Evolutionary conservation across 1,284 basidiomycete genomes (phyloP), one percentile per base, ranked within the genome.

Genomic region (Rhodotorula sp.): DNA sequence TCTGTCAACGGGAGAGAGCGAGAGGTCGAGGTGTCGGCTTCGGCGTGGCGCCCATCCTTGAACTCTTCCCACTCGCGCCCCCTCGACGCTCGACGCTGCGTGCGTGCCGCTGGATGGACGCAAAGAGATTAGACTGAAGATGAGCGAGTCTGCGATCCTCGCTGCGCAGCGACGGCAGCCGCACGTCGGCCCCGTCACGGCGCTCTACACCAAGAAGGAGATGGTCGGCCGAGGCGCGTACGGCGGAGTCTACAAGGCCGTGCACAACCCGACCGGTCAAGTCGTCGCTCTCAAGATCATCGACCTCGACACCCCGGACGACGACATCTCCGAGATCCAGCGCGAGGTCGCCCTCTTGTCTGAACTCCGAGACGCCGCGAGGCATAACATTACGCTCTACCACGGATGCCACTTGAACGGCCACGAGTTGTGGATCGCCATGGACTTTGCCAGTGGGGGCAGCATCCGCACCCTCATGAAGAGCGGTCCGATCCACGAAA

Each of bases 361-460:
- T 64, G 92, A 96, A 80, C 87, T 99, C 56, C 86, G 92, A 56
- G 82, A 83, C 57, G 81, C 82, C 5, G 91, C 93, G 76, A 87
- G 87, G 0, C 90, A 91, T 67, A 99, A 99, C 80, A 89, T 99
- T 76, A 97, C 93, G 57, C 89, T 91, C 77, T 99, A 99, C 83
- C 97, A 91, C 83, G 96, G 94, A 31, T 97, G 95, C 82, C 90
- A 92, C 83, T 87, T 97, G 80, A 91, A 96, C 80, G 94, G 94
- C 0, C 91, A 93, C 39, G 91, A 92, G 64, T 91, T 99, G 8
- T 99, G 97, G 94, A 99, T 99, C 77, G 93, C 91, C 54, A 99
- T 99, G 97, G 97, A 99, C 82, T 91, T 90, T 80, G 97, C 97
- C 10, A 90, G 93, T 75, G 97, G 96, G 5, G 97, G 97, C 15